phyloP scores from a whole-genome alignment of 2,329 filamentous ascomycete genomes.

The Xylariaceae sp. region DNA sequence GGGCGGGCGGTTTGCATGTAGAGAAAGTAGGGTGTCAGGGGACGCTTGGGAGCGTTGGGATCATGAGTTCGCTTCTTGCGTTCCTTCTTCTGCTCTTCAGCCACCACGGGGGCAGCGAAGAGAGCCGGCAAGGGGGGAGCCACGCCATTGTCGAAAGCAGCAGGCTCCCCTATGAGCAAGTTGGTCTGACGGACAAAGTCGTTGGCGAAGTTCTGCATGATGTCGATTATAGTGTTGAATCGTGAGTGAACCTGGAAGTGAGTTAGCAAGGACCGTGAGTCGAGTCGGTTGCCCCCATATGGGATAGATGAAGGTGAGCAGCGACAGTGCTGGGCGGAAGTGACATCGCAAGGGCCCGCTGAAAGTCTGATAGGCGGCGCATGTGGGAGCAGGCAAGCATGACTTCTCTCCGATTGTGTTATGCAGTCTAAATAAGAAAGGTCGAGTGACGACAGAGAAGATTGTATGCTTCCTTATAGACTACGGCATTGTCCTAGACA shows the following conservation, averaged over 20 bases:
- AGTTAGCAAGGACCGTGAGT: conserved; percentile 35
- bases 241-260: conserved; percentile 61
- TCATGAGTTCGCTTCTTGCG: conserved; percentile 82
- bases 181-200: conserved; percentile 88
- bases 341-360: too few species aligned
- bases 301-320: neutral
- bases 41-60: conserved; percentile 90
- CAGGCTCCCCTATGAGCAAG: conserved; percentile 63
- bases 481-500: too few species aligned
- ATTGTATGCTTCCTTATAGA: too few species aligned
- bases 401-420: too few species aligned
- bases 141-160: conserved; percentile 38
- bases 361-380: too few species aligned
- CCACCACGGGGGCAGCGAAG: conserved; percentile 43
- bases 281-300: too few species aligned
- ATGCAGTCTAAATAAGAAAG: too few species aligned
- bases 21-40: conserved; percentile 88
- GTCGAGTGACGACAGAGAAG: too few species aligned
- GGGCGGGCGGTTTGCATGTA: conserved; percentile 86
- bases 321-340: too few species aligned
- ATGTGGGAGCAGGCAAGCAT: too few species aligned
- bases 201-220: conserved; percentile 70
- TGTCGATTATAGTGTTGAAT: conserved; percentile 69
- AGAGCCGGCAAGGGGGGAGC: conserved; percentile 29
- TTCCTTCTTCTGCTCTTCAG: conserved; percentile 70